These are phyloP conservation scores for Nicotiana rustica DNA, from an alignment of 305 asterid species.

Conservation along the genomic window DNA sequence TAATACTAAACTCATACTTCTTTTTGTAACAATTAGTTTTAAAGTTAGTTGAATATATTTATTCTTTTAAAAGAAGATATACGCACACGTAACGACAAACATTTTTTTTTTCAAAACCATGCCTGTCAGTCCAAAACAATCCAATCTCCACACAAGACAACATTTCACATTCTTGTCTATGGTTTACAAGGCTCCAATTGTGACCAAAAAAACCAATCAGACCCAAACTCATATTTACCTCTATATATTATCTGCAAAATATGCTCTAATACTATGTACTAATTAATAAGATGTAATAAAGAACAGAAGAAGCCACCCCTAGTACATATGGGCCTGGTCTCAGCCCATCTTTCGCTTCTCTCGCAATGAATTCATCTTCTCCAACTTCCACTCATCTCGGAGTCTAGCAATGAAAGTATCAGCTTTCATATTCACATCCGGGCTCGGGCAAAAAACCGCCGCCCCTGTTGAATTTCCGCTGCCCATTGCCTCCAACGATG, in stretches of 20 bases:
- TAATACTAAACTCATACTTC: too few species aligned
- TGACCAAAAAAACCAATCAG: constrained; percentile 45
- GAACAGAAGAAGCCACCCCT: too few species aligned
- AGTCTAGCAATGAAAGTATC: constrained; percentile 77
- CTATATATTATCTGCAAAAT: too few species aligned
- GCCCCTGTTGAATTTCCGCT: constrained; percentile 58
- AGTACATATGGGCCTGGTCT: too few species aligned
- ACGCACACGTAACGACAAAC: too few species aligned
- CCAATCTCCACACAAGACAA: constrained; percentile 34
- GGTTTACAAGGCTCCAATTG: constrained; percentile 37
- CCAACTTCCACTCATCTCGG: constrained; percentile 75
- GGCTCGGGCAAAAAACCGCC: constrained; percentile 80
- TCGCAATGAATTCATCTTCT: constrained; percentile 64
- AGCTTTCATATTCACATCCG: constrained; percentile 79
- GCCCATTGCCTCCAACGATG: constrained; percentile 46
- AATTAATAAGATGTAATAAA: too few species aligned
- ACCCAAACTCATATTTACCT: constrained; percentile 35
- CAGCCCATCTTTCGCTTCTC: constrained; percentile 45
- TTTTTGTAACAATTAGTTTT: too few species aligned
- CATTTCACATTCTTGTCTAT: constrained; percentile 17
- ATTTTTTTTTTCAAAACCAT: too few species aligned
- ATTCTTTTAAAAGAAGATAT: too few species aligned
- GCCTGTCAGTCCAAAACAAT: neutral
- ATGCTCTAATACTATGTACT: too few species aligned
- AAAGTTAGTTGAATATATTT: too few species aligned